Evolutionary conservation across 768 basidiomycete species (phyloP).

Genomic region (Hypsizygus marmoreus): DNA sequence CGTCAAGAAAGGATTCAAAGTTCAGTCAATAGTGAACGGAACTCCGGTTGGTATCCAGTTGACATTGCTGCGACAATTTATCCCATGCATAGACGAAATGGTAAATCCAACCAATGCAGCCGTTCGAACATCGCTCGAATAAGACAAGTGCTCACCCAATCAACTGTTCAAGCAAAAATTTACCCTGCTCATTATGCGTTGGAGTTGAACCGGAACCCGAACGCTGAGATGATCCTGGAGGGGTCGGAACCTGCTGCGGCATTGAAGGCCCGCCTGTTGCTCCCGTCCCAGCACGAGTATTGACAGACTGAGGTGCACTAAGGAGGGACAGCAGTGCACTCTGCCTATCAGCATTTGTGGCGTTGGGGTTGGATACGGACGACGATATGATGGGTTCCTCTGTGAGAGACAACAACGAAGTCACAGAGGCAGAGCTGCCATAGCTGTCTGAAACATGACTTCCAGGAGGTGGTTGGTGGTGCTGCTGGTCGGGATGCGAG

Average conservation of each 20-base stretch:
- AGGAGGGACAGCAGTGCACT: conserved; percentile 75
- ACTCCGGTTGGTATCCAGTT: no score
- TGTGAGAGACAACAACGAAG: conserved; percentile 45
- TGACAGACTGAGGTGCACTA: conserved; percentile 39
- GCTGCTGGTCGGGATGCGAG: conserved; percentile 39
- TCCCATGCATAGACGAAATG: not conserved
- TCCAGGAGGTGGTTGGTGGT: conserved; percentile 23
- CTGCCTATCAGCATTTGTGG: conserved; percentile 64
- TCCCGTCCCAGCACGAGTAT: conserved; percentile 24
- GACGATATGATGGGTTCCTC: conserved; percentile 48
- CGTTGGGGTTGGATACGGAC: conserved; percentile 41
- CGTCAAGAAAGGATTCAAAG: not conserved
- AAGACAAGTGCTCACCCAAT: conserved; percentile 66
- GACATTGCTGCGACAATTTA: no score
- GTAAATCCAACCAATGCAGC: no score
- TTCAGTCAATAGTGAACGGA: not conserved
- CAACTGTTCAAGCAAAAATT: conserved; percentile 76
- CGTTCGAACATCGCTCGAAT: no score
- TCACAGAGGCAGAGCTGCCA: conserved; percentile 34
- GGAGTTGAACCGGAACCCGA: conserved; percentile 54
- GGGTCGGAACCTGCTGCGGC: conserved; percentile 69
- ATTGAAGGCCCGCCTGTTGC: conserved; percentile 27
- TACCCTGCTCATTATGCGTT: conserved; percentile 68
- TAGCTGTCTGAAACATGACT: conserved; percentile 27
- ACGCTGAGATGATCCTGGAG: conserved; percentile 61